Conservation (phyloP, 306 rosid species). For the Cicer pinnatifidum region DNA sequence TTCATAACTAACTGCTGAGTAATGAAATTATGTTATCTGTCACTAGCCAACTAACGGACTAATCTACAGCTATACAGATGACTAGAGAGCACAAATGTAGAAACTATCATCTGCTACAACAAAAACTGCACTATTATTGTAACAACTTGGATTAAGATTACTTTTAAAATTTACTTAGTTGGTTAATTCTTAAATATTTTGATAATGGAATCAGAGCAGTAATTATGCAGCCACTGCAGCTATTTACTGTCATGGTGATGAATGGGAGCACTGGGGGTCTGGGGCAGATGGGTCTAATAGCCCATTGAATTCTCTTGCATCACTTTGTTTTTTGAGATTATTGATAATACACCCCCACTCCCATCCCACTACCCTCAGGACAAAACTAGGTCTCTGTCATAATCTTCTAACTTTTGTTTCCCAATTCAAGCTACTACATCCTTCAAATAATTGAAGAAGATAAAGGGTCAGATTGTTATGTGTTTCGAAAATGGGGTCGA, state of each 20-base stretch:
- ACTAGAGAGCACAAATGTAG: background rate
- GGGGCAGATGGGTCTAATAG: background rate
- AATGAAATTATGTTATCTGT: background rate
- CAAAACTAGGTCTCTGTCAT: constrained; percentile 2
- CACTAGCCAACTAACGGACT: background rate
- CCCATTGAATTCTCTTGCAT: constrained; percentile 21
- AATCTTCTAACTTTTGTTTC: constrained; percentile 41
- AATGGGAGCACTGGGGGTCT: constrained; percentile 11
- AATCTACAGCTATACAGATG: constrained; percentile 12
- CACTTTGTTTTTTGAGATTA: background rate
- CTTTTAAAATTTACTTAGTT: background rate
- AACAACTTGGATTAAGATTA: background rate
- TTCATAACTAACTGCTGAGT: constrained; percentile 3
- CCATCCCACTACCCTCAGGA: no score
- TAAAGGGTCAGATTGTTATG: constrained; percentile 73
- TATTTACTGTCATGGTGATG: constrained; percentile 8
- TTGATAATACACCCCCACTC: background rate
- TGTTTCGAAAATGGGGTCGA: constrained; percentile 98
- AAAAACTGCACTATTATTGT: background rate
- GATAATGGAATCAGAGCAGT: constrained; percentile 10
- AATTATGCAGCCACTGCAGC: constrained; percentile 2
- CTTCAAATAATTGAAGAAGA: constrained; percentile 94
- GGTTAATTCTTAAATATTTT: constrained; percentile 13
- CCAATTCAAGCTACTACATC: constrained; percentile 70
- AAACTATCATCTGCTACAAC: background rate